phyloP scores from a whole-genome alignment of 306 rosid species.

The Vachellia pachyceras region DNA sequence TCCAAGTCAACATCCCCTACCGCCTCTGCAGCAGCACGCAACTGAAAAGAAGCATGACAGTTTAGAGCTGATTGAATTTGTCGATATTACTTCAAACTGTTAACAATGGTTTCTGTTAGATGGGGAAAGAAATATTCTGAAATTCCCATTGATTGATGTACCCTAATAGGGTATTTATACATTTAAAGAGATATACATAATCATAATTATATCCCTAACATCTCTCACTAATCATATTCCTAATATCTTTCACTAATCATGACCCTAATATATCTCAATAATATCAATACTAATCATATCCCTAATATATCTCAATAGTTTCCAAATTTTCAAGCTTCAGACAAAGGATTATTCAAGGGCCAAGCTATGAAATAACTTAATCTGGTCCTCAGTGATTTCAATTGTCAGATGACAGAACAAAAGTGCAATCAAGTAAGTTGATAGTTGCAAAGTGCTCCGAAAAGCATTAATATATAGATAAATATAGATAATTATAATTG shows the following conservation, averaged over 20 bases:
- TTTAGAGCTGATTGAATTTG: conserved; percentile 25
- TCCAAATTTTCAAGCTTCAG: conserved; percentile 20
- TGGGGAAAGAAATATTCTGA: too few species aligned
- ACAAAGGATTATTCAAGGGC: conserved; percentile 7
- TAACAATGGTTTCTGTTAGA: too few species aligned
- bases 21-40: conserved; percentile 87
- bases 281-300: too few species aligned
- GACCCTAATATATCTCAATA: too few species aligned
- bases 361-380: conserved; percentile 11
- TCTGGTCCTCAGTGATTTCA: neutral
- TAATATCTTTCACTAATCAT: too few species aligned
- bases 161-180: too few species aligned
- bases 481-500: too few species aligned
- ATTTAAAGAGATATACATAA: too few species aligned
- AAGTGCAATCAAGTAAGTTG: neutral
- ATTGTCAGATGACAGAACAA: neutral
- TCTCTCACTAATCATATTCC: too few species aligned
- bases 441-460: neutral
- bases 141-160: too few species aligned
- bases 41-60: conserved; percentile 47
- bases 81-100: neutral
- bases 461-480: neutral
- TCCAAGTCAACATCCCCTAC: conserved; percentile 89
- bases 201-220: too few species aligned
- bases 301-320: neutral